Conservation (phyloP, 768 basidiomycete species). For the Hydnomerulius pinastri region DNA sequence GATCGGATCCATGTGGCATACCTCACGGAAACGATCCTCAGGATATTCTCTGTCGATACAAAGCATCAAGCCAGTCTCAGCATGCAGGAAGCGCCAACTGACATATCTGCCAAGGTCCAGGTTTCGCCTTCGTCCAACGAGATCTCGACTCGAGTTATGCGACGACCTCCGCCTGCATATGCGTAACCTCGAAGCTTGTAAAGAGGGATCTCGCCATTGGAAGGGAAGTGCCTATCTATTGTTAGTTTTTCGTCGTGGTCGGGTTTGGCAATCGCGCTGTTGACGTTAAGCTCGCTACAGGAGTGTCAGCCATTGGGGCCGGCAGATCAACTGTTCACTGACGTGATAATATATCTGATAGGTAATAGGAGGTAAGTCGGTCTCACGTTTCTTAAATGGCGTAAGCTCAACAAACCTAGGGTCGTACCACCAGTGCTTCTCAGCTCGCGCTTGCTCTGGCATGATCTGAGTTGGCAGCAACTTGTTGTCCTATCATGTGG, state of each 20-base stretch:
- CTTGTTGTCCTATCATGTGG: constrained; percentile 49
- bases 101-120: constrained; percentile 50
- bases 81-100: constrained; percentile 1
- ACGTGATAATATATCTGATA: constrained; percentile 38
- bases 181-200: constrained; percentile 59
- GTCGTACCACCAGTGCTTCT: constrained; percentile 59
- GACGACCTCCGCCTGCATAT: constrained; percentile 60
- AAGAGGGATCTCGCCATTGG: constrained; percentile 8
- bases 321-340: constrained; percentile 9
- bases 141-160: constrained; percentile 59
- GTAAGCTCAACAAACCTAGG: constrained; percentile 34
- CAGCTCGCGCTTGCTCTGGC: constrained; percentile 52
- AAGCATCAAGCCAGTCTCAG: neutral
- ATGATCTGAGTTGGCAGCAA: constrained; percentile 54
- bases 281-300: constrained; percentile 60
- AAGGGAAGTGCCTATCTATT: constrained; percentile 8
- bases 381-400: neutral
- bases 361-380: neutral
- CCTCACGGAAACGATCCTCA: constrained; percentile 50
- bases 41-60: constrained; percentile 39
- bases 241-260: constrained; percentile 51
- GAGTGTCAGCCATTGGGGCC: constrained; percentile 21
- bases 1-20: constrained; percentile 37
- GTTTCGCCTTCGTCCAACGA: constrained; percentile 53
- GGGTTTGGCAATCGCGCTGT: constrained; percentile 57